Conservation (phyloP, 805 yeast genomes). For the Cyberlindnera euphorbiae region DNA sequence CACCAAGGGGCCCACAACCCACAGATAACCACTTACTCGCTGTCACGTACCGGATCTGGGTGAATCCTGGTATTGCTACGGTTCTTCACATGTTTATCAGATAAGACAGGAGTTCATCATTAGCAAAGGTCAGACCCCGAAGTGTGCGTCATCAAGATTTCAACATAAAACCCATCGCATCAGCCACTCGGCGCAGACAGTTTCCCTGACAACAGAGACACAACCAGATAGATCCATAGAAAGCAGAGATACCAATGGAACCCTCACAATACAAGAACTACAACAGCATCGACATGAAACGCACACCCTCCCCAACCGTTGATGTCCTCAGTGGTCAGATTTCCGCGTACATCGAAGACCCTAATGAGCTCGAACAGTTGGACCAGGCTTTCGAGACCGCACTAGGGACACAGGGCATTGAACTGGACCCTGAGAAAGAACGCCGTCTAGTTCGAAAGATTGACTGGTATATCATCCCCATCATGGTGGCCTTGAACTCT, state of each 20-base stretch:
- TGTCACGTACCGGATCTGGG: no score
- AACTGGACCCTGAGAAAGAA: constrained; percentile 8
- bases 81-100: no score
- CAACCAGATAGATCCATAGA: no score
- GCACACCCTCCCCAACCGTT: background rate
- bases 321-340: constrained; percentile 2
- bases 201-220: no score
- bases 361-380: constrained; percentile 2
- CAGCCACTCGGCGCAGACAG: no score
- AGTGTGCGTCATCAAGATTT: no score
- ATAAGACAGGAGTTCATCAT: no score
- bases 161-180: no score
- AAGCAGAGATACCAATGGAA: background rate
- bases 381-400: constrained; percentile 11
- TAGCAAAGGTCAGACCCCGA: no score
- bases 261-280: background rate
- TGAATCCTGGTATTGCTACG: no score
- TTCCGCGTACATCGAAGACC: constrained; percentile 3
- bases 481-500: constrained; percentile 4
- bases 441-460: constrained; percentile 6
- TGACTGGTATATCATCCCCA: constrained; percentile 7
- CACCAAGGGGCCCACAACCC: no score
- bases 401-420: constrained; percentile 1
- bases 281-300: constrained; percentile 1
- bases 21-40: no score